Conservation (phyloP, 1,139 yeast genomes). For the Yamadazyma diddensiae region DNA sequence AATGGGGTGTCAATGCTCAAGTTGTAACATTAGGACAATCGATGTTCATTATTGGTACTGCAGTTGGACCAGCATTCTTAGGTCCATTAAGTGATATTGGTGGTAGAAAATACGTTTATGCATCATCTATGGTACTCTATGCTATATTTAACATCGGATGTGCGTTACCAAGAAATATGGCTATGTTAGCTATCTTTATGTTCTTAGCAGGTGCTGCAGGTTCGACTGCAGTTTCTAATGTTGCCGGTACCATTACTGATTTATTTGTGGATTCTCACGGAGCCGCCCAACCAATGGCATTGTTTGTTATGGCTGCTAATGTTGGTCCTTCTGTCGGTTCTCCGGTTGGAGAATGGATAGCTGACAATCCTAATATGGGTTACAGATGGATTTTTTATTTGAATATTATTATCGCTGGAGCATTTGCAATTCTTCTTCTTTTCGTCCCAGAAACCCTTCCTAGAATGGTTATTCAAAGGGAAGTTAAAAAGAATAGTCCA, state of each 20-base stretch:
- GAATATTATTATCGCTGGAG: constrained; percentile 1
- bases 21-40: constrained; percentile 1
- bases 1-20: neutral
- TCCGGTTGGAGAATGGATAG: constrained; percentile 1
- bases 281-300: constrained; percentile 1
- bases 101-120: constrained; percentile 1
- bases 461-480: neutral
- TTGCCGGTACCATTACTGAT: constrained; percentile 1
- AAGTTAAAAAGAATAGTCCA: neutral
- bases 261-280: neutral
- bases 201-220: constrained; percentile 1
- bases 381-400: constrained; percentile 1
- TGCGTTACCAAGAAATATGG: constrained; percentile 1
- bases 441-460: constrained; percentile 1
- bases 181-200: constrained; percentile 1
- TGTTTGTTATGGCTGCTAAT: constrained; percentile 1
- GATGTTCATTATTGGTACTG: constrained; percentile 1
- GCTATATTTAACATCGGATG: constrained; percentile 1
- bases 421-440: neutral
- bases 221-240: neutral
- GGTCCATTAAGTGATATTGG: constrained; percentile 2
- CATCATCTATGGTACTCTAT: neutral
- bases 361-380: constrained; percentile 1
- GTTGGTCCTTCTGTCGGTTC: constrained; percentile 1
- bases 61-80: constrained; percentile 1